Conservation (phyloP, 2,329 filamentous ascomycete genomes). For the Rosellinia necatrix region DNA sequence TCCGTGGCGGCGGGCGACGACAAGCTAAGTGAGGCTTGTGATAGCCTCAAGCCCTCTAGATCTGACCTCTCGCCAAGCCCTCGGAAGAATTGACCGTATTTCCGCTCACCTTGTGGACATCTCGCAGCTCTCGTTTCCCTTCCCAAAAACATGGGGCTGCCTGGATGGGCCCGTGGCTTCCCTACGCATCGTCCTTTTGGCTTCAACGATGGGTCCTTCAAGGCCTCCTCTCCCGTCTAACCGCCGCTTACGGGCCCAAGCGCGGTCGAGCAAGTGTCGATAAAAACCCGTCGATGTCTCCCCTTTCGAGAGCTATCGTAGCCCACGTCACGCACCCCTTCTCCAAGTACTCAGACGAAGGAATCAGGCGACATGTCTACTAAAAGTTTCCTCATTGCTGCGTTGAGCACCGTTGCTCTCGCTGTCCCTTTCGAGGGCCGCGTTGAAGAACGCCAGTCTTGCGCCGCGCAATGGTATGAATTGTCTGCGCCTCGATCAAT, state of each 20-base stretch:
- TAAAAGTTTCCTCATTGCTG: conserved; percentile 42
- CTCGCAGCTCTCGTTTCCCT: neutral
- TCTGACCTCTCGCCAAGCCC: conserved; percentile 1
- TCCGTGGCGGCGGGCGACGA: neutral
- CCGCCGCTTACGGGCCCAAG: conserved; percentile 21
- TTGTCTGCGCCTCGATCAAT: neutral
- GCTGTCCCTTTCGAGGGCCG: conserved; percentile 45
- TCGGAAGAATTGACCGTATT: conserved; percentile 25
- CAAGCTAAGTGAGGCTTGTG: conserved; percentile 8
- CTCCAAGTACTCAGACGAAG: conserved; percentile 1
- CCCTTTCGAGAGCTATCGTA: conserved; percentile 3
- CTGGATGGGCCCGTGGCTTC: neutral
- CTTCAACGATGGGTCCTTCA: conserved; percentile 15
- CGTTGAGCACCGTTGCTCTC: conserved; percentile 44
- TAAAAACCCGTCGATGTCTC: conserved; percentile 18
- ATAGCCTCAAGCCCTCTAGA: conserved; percentile 5
- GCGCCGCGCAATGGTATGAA: conserved; percentile 28
- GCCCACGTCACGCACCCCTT: conserved; percentile 11
- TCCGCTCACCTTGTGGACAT: conserved; percentile 12
- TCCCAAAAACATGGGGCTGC: neutral
- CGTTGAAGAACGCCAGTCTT: conserved; percentile 46
- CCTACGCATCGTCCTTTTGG: neutral
- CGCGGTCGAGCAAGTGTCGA: conserved; percentile 7
- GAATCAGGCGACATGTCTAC: conserved; percentile 33
- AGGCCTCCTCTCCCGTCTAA: conserved; percentile 30